Evolutionary conservation across 2,329 filamentous ascomycete species (phyloP), one percentile per base, ranked within the genome.

Genomic region (Penicillium sp.): DNA sequence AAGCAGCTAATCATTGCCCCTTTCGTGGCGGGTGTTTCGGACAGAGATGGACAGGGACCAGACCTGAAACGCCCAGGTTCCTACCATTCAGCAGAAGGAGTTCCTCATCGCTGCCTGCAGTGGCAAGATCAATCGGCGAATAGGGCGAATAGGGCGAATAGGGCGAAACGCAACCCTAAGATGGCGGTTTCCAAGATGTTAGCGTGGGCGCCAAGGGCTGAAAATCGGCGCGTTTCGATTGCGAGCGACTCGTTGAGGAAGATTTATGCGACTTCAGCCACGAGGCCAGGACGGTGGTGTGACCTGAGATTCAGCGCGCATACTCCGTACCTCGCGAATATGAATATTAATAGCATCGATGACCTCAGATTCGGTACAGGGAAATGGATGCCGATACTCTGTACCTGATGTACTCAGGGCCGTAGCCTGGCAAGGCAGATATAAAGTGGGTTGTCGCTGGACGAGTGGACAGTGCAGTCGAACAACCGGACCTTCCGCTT

Each of bases 81-180:
- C 29, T 31, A 44, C 52, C 38, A 23, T 56, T 53, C 54, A 19
- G 19, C 41, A 11, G 29, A 19, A 47, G 55, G 55, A n/a, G 55
- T 50, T 57, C 47, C 21, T 31, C 5, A 50, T 41, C 30, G 11
- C 15, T 38, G n/a, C 44, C 47, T 26, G 35, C 31, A 21, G 8
- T 31, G 38, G 41, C 53, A 30, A 26, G 21, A 48, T 50, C 51
- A 35, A 51, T 55, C 58, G 50, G 55, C 55, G 45, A 61, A 61
- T 56, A 61, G 47, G 38, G 30, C 46, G 19, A 35, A 41, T n/a
- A n/a, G n/a, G 50, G 55, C 55, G 45, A 61, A 61, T 56, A 61
- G 47, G 38, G 30, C 46, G 19, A 35, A 41, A 35, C 35, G 21
- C 47, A 56, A 52, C 52, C 17, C 30, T 26, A 53, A 57, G 21